Base-by-base conservation (phyloP, 2,329 filamentous ascomycete species). In the Colletotrichum liriopes region DNA sequence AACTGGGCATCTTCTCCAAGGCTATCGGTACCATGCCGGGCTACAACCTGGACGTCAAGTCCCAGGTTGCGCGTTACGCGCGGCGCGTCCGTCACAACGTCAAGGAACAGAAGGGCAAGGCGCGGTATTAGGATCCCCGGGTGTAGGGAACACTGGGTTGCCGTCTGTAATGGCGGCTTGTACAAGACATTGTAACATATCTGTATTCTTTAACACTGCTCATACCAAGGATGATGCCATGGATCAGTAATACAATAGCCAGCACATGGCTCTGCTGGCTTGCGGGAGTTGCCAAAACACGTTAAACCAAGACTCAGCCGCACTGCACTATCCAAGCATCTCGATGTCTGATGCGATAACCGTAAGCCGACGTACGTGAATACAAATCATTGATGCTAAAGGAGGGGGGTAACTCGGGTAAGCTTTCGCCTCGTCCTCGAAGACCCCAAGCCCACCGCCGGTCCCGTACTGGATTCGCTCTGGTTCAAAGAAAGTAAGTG, bases 31-130 rank as follows among this genome's bases (percentile, higher is more conserved):
- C 70, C 41, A 71, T 73, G 65, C 73, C 74, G n/a, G 73, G 59
- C 51, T 74, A 74, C 64, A 70, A 72, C 32, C 39, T 72, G 23
- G 67, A 73, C 20, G 63, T 69, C n/a, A 72, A 69, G 61, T 59
- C 67, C n/a, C 69, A 51, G 60, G 47, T 75, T 16, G 70, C 60
- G 45, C 47, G 29, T 43, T 51, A 61, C 32, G 56, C 43, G 11
- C 71, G 67, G 23, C 61, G 67, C 12, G 35, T 73, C 29, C 71
- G 67, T 35, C 41, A 56, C 55, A 14, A 16, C 7, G 23, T 60
- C 23, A 56, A 37, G 58, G 26, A 63, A 32, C 47, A 55, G 29
- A 26, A 5, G 2, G 41, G 23, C 18, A 14, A 37, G 26, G 45
- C 65, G n/a, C 55, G 41, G 32, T 51, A 54, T 14, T 56, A 55